Base-by-base conservation (phyloP, 1,284 basidiomycete genomes). In the Ustilago xerochloae region DNA sequence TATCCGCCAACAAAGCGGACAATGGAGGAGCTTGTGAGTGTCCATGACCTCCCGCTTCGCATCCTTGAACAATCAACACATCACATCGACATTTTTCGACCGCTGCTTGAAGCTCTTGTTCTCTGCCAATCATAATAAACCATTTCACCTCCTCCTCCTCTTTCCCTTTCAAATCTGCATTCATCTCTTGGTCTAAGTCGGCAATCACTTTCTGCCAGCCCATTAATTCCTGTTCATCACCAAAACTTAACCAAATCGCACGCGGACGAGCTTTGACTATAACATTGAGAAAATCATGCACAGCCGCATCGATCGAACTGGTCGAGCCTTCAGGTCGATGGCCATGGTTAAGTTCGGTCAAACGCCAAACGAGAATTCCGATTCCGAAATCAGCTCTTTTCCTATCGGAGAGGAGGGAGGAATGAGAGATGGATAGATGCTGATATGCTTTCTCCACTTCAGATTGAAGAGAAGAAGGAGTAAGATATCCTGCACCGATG, bases 191-290 rank as follows among this genome's bases (percentile, higher is more conserved):
- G 35, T 81, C 80, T 3, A 81, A 48, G 15, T 74, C 35, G 7
- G 56, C 53, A 9, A 81, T 48, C 20, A 75, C 56, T 13, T 46
- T 43, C 20, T 68, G 55, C 81, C 81, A 83, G 0, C 51, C 63
- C 0, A 29, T 57, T 16, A 79, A 55, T 22, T 79, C 80, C 7
- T 58, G 51, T 26, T 56, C 60, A 18, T 77, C 62, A 2, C 82
- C 82, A 55, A 82, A 84, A 22, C 72, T 73, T 41, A 84, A 67
- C 81, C 81, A 81, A 39, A 84, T 56, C 5, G 82, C 80, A 2
- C 57, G 30, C 0, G 80, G 80, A 12, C 72, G 63, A 3, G 63
- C 66, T 12, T 50, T 53, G 10, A 81, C 53, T 16, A 77, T 76
- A 10, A 54, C 62, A 15, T 81, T 53, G 36, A 83, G 57, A 9